These are phyloP conservation scores for Linum trigynum DNA, from an alignment of 345 rosid genomes.

Conservation along the genomic window DNA sequence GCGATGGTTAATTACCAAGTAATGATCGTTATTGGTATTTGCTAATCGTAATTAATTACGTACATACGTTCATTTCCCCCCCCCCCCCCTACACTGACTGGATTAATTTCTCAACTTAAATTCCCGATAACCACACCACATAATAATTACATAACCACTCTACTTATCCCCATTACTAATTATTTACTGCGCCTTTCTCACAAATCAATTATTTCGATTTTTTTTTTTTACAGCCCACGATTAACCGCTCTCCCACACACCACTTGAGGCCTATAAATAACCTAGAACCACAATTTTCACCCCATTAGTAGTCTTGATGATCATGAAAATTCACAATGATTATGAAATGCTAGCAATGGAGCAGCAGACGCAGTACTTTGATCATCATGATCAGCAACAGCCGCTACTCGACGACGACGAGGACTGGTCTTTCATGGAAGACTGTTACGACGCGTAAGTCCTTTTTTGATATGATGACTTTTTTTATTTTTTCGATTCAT, in stretches of 20 bases:
- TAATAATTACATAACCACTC: neutral
- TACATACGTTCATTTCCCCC: too few species aligned
- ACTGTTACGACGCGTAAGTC: conserved; percentile 15
- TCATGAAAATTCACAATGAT: neutral
- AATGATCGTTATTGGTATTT: neutral
- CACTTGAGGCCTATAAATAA: neutral
- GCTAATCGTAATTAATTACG: conserved; percentile 11
- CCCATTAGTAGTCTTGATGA: neutral
- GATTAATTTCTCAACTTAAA: conserved; percentile 1
- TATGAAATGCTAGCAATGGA: conserved; percentile 12
- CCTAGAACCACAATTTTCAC: neutral
- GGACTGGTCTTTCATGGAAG: conserved; percentile 11
- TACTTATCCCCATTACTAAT: too few species aligned
- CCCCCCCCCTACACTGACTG: too few species aligned
- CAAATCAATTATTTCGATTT: neutral
- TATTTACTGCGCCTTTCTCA: neutral
- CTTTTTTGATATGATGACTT: neutral
- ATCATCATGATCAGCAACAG: neutral
- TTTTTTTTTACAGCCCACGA: neutral
- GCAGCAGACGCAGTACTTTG: neutral
- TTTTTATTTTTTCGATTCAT: too few species aligned
- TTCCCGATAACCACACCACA: neutral
- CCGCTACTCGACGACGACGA: neutral
- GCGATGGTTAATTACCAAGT: too few species aligned
- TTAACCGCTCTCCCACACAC: neutral